Evolutionary conservation across 805 yeast species (phyloP).

Genomic region (Ogataea dorogensis): DNA sequence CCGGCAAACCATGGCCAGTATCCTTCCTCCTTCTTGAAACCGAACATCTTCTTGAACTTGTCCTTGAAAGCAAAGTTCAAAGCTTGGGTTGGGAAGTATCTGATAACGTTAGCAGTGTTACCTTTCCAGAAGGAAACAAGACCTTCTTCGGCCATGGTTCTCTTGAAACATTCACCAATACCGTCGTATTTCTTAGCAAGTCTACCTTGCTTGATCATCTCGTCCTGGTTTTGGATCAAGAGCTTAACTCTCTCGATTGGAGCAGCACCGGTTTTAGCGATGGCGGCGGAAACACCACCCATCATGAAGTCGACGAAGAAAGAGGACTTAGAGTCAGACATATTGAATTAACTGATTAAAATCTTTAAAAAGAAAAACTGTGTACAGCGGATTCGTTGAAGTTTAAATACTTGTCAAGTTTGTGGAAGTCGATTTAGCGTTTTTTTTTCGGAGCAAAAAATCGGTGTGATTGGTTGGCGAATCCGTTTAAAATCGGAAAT

Average conservation of each 20-base stretch:
- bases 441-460: conserved; percentile 12
- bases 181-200: conserved; percentile 82
- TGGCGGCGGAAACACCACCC: conserved; percentile 99
- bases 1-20: conserved; percentile 95
- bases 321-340: conserved; percentile 42
- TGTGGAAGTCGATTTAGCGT: conserved; percentile 20
- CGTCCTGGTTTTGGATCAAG: conserved; percentile 96
- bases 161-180: conserved; percentile 88
- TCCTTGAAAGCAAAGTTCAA: conserved; percentile 98
- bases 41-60: conserved; percentile 91
- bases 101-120: conserved; percentile 97
- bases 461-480: conserved; percentile 17
- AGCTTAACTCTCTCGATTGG: conserved; percentile 97
- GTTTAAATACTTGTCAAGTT: conserved; percentile 24
- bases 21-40: conserved; percentile 94
- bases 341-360: conserved; percentile 22
- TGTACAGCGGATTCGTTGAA: conserved; percentile 15
- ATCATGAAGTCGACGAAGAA: conserved; percentile 73
- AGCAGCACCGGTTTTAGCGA: conserved; percentile 96
- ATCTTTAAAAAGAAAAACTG: conserved; percentile 16
- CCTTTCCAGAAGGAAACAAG: conserved; percentile 96
- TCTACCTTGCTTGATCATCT: conserved; percentile 98
- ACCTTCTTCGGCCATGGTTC: conserved; percentile 96
- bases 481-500: conserved; percentile 11
- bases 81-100: conserved; percentile 99